Conservation (phyloP, 2,329 filamentous ascomycete species). For the Grosmannia clavigera region DNA sequence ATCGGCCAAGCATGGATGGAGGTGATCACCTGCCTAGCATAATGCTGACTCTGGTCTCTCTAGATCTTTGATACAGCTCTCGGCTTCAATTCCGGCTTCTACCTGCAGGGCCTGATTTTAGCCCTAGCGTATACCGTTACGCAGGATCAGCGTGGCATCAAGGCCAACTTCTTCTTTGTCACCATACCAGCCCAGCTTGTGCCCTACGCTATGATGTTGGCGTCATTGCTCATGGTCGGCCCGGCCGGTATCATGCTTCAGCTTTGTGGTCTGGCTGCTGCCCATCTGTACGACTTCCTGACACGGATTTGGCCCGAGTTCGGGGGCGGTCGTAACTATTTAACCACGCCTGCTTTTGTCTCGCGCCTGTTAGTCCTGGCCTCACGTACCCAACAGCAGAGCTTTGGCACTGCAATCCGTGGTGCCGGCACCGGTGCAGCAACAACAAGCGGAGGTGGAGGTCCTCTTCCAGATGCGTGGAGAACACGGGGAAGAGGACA, state of each 20-base stretch:
- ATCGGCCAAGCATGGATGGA: not conserved
- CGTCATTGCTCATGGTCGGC: slow-evolving; percentile 54
- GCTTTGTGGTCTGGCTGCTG: slow-evolving; percentile 68
- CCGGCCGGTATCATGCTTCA: slow-evolving; percentile 51
- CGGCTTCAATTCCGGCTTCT: slow-evolving; percentile 26
- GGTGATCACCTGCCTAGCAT: not conserved
- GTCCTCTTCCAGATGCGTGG: slow-evolving; percentile 52
- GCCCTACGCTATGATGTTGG: slow-evolving; percentile 66
- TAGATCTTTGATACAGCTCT: not conserved
- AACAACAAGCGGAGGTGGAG: slow-evolving; percentile 26
- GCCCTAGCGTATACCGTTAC: slow-evolving; percentile 74
- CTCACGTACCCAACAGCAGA: slow-evolving; percentile 25
- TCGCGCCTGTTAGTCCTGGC: slow-evolving; percentile 49
- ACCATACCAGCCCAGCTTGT: slow-evolving; percentile 71
- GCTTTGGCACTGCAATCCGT: slow-evolving; percentile 51
- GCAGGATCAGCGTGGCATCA: slow-evolving; percentile 70
- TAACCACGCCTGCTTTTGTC: slow-evolving; percentile 63
- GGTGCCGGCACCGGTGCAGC: slow-evolving; percentile 15
- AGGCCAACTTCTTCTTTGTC: slow-evolving; percentile 69
- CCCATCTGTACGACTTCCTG: slow-evolving; percentile 84
- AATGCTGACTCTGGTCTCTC: slow-evolving; percentile 9
- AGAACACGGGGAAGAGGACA: slow-evolving; percentile 48
- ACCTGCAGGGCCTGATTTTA: slow-evolving; percentile 56
- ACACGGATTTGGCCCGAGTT: slow-evolving; percentile 80
- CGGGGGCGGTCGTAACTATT: slow-evolving; percentile 66